Evolutionary conservation across 768 basidiomycete genomes (phyloP), one percentile per base, ranked within the genome.

Genomic region (Agaricus subrufescens): DNA sequence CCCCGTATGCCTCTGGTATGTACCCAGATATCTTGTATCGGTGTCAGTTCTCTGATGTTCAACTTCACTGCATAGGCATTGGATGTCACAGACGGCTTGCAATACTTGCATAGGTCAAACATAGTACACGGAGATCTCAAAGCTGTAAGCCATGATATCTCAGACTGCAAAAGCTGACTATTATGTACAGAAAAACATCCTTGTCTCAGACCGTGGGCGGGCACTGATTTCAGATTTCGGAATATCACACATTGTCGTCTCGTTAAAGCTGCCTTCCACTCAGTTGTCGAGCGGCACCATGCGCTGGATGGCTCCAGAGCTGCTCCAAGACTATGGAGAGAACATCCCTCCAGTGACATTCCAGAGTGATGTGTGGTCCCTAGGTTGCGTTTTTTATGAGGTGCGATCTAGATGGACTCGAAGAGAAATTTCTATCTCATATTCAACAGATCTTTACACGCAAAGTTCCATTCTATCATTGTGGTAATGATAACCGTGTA

Each of bases 1-100:
- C 34, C 61, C 55, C 52, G 62, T 8, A 19, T 60, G 12, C 52
- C 51, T 48, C 49, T 66, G 47, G 65, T 64, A 39, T 23, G 62
- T 30, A 15, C 7, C 46, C 26, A 48, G 11, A n/a, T 1, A 4
- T 10, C 26, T 9, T 48, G 6, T 34, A 7, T 8, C 19, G 4
- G 29, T 3, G 31, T 11, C 11, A 19, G 12, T n/a, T n/a, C 10
- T 3, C 25, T 8, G 38, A 25, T 1, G 23, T 3, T 39, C 15
- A 23, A 38, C 3, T 23, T 26, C 37, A 25, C 37, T 9, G 30
- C 29, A 1, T 29, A 47, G 46, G 26, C 29, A 25, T 12, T 29
- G 8, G 50, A 42, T 40, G 26, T 51, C 15, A 42, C 27, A 12
- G 11, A 10, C 8, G 50, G 50, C 5, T 26, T 51, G 19, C 25